Evolutionary conservation across 495 filamentous ascomycete genomes (phyloP).

Genomic region (Chaetomium fimeti): DNA sequence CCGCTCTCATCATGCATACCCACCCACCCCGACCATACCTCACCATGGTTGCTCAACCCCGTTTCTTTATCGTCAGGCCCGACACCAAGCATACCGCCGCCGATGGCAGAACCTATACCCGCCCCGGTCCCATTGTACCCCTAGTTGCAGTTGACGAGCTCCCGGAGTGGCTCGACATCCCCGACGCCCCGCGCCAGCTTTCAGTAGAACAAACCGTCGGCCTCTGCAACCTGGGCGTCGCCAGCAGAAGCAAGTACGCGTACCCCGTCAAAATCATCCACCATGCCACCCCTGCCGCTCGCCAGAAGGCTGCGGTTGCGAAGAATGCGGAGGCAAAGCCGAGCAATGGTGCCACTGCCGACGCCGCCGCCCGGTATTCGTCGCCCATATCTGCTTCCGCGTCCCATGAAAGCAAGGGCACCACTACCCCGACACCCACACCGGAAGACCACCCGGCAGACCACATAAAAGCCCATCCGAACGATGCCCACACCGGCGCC

Average conservation of each 20-base stretch:
- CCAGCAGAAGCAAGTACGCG: conserved; percentile 27
- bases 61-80: conserved; percentile 43
- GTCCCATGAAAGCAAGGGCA: background rate
- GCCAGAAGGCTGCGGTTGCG: background rate
- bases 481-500: background rate
- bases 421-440: background rate
- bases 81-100: conserved; percentile 19
- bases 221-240: conserved; percentile 41
- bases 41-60: conserved; percentile 22
- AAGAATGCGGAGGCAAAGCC: background rate
- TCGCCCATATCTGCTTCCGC: background rate
- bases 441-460: conserved; percentile 20
- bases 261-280: conserved; percentile 36
- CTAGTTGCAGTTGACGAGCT: conserved; percentile 49
- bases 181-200: conserved; percentile 42
- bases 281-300: background rate
- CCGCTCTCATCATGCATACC: background rate
- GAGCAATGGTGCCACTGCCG: background rate
- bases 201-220: conserved; percentile 39
- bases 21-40: background rate
- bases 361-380: background rate
- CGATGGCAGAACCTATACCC: conserved; percentile 19
- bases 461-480: conserved; percentile 18
- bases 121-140: conserved; percentile 42
- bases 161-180: conserved; percentile 41